These are phyloP conservation scores for Termitomyces sp. DNA, from an alignment of 768 basidiomycete species.

Conservation along the genomic window DNA sequence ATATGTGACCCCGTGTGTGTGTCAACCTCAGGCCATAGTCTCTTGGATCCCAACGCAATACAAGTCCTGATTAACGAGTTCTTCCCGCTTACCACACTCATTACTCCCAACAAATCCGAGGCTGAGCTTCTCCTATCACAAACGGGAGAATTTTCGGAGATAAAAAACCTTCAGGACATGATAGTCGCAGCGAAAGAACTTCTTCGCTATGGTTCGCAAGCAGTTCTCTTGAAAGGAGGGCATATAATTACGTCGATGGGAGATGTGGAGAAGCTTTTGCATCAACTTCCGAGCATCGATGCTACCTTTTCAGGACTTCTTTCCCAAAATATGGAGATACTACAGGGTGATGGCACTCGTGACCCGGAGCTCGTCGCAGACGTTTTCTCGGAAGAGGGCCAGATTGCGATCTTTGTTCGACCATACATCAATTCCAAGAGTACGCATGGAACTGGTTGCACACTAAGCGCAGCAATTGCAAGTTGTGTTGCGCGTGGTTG, in stretches of 20 bases:
- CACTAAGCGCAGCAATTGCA: slow-evolving; percentile 80
- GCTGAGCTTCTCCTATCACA: slow-evolving; percentile 65
- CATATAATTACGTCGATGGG: slow-evolving; percentile 52
- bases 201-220: slow-evolving; percentile 43
- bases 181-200: slow-evolving; percentile 51
- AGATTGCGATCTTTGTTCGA: slow-evolving; percentile 52
- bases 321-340: slow-evolving; percentile 63
- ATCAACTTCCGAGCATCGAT: slow-evolving; percentile 28
- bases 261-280: slow-evolving; percentile 41
- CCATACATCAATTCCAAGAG: slow-evolving; percentile 64
- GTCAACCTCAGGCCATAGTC: slow-evolving; percentile 82
- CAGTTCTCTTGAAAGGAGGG: slow-evolving; percentile 84
- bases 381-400: slow-evolving; percentile 46
- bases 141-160: slow-evolving; percentile 26
- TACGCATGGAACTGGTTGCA: slow-evolving; percentile 94
- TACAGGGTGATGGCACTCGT: slow-evolving; percentile 32
- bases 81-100: slow-evolving; percentile 65
- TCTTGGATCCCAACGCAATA: slow-evolving; percentile 69
- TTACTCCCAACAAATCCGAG: slow-evolving; percentile 88
- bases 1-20: slow-evolving; percentile 92
- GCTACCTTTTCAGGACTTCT: slow-evolving; percentile 46
- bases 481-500: slow-evolving; percentile 58
- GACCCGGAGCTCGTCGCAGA: slow-evolving; percentile 55
- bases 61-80: slow-evolving; percentile 56
- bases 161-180: slow-evolving; percentile 58